These are phyloP conservation scores for Biscutella laevigata DNA, from an alignment of 441 rosid species.

Conservation along the genomic window DNA sequence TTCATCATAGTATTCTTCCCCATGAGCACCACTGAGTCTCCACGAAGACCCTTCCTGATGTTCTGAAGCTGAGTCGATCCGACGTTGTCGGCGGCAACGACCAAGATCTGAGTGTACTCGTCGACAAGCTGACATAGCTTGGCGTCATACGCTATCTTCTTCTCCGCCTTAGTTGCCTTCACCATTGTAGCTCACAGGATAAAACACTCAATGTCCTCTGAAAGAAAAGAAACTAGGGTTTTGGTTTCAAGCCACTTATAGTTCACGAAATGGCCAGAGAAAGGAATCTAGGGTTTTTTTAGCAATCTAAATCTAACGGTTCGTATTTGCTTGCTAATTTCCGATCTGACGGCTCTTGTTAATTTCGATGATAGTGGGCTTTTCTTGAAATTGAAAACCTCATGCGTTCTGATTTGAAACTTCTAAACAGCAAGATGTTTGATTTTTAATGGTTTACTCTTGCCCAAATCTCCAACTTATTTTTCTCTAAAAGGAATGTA, in stretches of 20 bases:
- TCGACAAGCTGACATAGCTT: constrained; percentile 80
- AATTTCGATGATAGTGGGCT: constrained; percentile 13
- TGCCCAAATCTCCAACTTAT: not conserved
- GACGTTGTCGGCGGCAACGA: constrained; percentile 85
- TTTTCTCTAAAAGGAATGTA: not conserved
- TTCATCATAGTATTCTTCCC: constrained; percentile 99
- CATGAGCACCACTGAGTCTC: constrained; percentile 86
- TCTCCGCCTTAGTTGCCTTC: constrained; percentile 65
- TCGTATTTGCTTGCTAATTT: not conserved
- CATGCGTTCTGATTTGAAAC: not conserved
- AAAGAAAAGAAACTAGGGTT: constrained; percentile 12
- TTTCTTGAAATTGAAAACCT: not conserved
- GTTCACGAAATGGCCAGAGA: constrained; percentile 15
- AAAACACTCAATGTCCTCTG: not conserved
- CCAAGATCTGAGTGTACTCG: constrained; percentile 70
- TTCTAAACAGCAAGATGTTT: no score
- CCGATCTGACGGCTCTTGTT: constrained; percentile 14
- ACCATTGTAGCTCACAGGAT: constrained; percentile 34
- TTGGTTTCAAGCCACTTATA: constrained; percentile 14
- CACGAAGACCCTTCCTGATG: constrained; percentile 81
- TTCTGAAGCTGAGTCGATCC: constrained; percentile 92
- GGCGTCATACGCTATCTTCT: constrained; percentile 76
- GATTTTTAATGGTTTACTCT: no score
- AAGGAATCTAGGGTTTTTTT: constrained; percentile 19
- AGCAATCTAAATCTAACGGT: constrained; percentile 45